Evolutionary conservation across 148 eudicot species (phyloP), one percentile per base, ranked within the genome.

Genomic region (Nepenthes gracilis): DNA sequence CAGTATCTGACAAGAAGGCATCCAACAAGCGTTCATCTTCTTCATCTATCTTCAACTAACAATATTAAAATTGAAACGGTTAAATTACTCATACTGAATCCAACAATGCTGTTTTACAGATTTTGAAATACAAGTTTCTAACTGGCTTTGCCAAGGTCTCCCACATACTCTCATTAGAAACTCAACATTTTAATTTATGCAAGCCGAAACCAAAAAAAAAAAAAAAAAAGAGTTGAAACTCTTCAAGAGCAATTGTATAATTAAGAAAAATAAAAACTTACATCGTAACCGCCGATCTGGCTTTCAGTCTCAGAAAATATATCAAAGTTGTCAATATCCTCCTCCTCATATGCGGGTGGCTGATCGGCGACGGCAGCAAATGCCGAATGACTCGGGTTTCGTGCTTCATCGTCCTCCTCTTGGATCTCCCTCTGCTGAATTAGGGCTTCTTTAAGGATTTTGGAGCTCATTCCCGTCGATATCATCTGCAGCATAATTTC

Each of bases 1-100:
- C 74, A 65, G 82, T 80, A 68, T 72, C 85, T 0, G 83, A 84
- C 35, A 82, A 66, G 64, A 93, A 93, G n/a, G 91, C 81, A 37
- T 93, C 96, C 59, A 93, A 70, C 74, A 93, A 72, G 68, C 72
- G 77, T 71, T 84, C 96, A 47, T 88, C 98, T 9, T 82, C 95
- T 77, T 93, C 95, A 63, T 93, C 73, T 43, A 84, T 70, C 61
- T 84, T 74, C 86, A 84, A 60, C 58, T 6, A 23, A 55, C 36
- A 8, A 55, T 35, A 10, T 9, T 35, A 23, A 54, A 54, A 14
- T 9, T 13, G 5, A 15, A 37, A 36, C 7, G 6, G 47, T 12
- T 59, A 9, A 36, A 7, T n/a, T n/a, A 43, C 14, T 49, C 53
- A 49, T 49, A 12, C 10, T 5, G 15, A 49, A 49, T 49, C 53